A percentile compares a stretch with the other conserved stretches of the same genome.
Conservation (phyloP, 257 asterid genomes). For the Solanum chmielewskii region DNA sequence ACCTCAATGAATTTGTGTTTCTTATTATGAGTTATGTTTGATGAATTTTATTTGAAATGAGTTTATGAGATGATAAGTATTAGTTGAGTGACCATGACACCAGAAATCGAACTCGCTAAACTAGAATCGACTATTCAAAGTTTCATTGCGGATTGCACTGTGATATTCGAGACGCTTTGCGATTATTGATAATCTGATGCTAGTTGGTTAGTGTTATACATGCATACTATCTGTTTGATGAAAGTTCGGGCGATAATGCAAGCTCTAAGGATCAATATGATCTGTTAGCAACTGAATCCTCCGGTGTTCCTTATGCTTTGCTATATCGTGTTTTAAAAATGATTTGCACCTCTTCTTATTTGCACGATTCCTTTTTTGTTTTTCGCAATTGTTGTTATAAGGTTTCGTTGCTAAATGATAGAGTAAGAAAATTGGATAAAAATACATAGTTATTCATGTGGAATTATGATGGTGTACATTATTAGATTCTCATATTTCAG, state of each 20-base stretch:
- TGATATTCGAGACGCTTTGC: background rate
- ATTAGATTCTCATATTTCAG: constrained; percentile 3
- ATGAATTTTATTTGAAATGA: background rate
- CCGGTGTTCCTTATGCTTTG: background rate
- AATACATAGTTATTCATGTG: background rate
- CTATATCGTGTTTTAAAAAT: background rate
- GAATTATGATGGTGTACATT: background rate
- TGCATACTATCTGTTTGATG: background rate
- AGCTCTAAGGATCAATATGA: background rate
- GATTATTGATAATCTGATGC: background rate
- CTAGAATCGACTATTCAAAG: background rate
- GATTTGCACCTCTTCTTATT: background rate
- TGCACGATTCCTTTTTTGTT: background rate
- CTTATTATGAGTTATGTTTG: background rate
- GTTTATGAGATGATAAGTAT: background rate
- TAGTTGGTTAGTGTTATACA: background rate
- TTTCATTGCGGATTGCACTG: background rate
- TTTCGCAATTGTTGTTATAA: background rate
- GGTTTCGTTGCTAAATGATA: background rate
- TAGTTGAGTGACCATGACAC: background rate
- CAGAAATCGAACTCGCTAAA: background rate
- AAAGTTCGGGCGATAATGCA: background rate
- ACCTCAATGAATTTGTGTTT: background rate
- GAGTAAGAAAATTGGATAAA: background rate
- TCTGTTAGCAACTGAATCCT: background rate